Percentiles rank a stretch among this genome's conserved stretches.
Evolutionary conservation across 345 rosid species (phyloP).

Genomic region (Citrus inodora): DNA sequence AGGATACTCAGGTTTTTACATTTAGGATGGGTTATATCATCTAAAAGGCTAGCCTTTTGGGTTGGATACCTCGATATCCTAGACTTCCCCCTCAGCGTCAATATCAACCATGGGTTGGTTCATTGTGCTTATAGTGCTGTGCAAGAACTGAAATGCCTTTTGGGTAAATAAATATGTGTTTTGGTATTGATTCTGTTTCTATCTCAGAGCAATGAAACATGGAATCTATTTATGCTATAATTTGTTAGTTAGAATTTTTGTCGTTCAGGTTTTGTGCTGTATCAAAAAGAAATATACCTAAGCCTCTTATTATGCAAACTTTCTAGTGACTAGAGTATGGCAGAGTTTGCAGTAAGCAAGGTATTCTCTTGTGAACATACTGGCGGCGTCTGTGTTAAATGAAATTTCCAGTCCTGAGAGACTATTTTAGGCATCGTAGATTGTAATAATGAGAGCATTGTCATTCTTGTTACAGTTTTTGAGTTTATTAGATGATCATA

Average conservation of each 20-base stretch:
- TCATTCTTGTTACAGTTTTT: not conserved
- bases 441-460: not conserved
- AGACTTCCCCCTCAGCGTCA: no score
- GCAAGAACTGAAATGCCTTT: not conserved
- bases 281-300: not conserved
- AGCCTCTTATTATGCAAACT: not conserved
- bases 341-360: not conserved
- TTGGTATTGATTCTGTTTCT: not conserved
- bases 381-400: not conserved
- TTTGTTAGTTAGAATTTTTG: not conserved
- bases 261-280: not conserved
- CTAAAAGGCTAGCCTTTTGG: no score
- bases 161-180: not conserved
- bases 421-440: not conserved
- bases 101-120: not conserved
- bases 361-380: not conserved
- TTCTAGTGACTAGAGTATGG: not conserved
- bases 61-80: no score
- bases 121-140: not conserved
- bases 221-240: not conserved
- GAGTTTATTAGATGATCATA: not conserved
- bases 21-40: no score
- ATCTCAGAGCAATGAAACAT: not conserved
- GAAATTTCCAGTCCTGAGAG: not conserved
- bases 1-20: no score